phyloP scores from a whole-genome alignment of 306 rosid genomes.

The Adenanthera pavonina region DNA sequence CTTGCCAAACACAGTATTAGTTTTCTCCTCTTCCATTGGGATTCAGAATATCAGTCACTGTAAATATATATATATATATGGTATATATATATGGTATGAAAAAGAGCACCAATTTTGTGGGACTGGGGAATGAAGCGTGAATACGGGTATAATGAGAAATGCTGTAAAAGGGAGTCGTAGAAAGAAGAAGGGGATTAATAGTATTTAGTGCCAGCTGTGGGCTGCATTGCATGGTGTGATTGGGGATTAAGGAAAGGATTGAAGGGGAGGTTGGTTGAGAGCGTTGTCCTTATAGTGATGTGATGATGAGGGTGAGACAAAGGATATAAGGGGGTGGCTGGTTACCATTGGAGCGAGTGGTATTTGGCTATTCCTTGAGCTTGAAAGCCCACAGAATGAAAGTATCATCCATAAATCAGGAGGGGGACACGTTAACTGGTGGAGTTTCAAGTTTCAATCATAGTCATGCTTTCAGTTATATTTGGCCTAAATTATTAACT shows the following conservation, averaged over 20 bases:
- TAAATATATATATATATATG: neutral
- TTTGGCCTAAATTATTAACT: neutral
- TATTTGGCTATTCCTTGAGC: neutral
- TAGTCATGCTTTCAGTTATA: neutral
- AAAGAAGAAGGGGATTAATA: neutral
- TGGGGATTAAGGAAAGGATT: neutral
- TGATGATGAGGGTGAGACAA: neutral
- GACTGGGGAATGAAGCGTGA: neutral
- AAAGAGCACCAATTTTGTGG: neutral
- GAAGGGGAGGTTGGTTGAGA: neutral
- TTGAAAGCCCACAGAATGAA: slow-evolving; percentile 23
- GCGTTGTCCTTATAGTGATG: neutral
- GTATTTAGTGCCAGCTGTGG: neutral
- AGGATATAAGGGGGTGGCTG: neutral
- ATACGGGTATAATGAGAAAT: neutral
- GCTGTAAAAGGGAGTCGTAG: slow-evolving; percentile 13
- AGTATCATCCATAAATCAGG: neutral
- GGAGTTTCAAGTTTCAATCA: neutral
- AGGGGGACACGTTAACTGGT: neutral
- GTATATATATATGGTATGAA: no score
- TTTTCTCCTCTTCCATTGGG: slow-evolving; percentile 52
- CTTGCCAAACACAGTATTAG: slow-evolving; percentile 52
- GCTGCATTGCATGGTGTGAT: slow-evolving; percentile 24
- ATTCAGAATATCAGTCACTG: neutral
- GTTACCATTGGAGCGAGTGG: slow-evolving; percentile 28